phyloP scores from a whole-genome alignment of 352 stramenopile species.

The Phytophthora pluvialis region DNA sequence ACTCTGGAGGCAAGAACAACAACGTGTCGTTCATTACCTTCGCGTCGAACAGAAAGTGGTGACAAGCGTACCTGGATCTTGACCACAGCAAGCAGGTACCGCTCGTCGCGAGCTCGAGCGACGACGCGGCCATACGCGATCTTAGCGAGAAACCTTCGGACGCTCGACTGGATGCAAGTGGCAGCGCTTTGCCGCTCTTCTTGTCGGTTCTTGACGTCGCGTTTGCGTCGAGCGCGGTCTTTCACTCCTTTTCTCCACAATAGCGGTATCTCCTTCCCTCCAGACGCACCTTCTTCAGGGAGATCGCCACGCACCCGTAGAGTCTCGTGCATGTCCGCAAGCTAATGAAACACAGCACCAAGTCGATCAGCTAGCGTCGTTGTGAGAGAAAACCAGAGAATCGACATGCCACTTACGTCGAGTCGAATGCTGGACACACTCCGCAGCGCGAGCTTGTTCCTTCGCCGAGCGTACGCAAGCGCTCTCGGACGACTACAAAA shows the following conservation, averaged over 20 bases:
- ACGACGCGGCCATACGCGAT: constrained; percentile 49
- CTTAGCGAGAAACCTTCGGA: constrained; percentile 60
- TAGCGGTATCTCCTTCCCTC: constrained; percentile 10
- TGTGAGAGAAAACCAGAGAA: background rate
- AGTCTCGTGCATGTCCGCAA: constrained; percentile 55
- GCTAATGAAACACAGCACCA: constrained; percentile 29
- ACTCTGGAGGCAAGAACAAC: constrained; percentile 28
- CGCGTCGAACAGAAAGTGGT: too few relatives aligned
- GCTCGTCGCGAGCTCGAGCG: constrained; percentile 50
- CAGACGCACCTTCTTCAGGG: constrained; percentile 3
- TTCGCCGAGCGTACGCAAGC: constrained; percentile 49
- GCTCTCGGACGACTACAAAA: constrained; percentile 51
- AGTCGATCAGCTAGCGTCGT: background rate
- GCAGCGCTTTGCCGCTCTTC: constrained; percentile 51
- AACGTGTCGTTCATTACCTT: background rate
- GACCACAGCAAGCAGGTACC: constrained; percentile 44
- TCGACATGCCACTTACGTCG: constrained; percentile 17
- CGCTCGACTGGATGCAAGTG: constrained; percentile 55
- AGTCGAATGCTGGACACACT: constrained; percentile 29
- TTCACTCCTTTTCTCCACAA: constrained; percentile 62
- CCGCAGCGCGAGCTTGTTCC: constrained; percentile 24
- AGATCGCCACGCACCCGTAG: constrained; percentile 32
- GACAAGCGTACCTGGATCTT: constrained; percentile 52
- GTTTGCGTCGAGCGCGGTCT: constrained; percentile 51
- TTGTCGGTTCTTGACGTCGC: constrained; percentile 40